Conservation (phyloP, 805 yeast genomes). For the Lipomyces lipofer region DNA sequence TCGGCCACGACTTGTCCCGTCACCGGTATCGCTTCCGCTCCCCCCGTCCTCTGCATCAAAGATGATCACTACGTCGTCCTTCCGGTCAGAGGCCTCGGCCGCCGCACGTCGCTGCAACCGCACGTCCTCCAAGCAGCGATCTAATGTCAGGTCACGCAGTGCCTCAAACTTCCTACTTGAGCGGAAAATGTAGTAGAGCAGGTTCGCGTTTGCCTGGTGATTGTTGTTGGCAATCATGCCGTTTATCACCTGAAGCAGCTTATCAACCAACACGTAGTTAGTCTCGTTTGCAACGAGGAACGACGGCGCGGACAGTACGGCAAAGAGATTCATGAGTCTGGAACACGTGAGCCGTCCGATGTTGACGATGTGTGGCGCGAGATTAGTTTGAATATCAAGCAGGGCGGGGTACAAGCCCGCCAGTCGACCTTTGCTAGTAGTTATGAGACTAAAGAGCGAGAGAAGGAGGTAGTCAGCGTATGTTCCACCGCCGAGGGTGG, state of each 20-base stretch:
- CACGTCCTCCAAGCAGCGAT: conserved; percentile 24
- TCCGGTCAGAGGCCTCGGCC: conserved; percentile 7
- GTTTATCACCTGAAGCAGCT: conserved; percentile 31
- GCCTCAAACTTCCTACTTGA: conserved; percentile 31
- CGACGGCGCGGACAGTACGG: conserved; percentile 32
- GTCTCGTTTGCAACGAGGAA: conserved; percentile 31
- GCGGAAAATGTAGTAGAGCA: conserved; percentile 35
- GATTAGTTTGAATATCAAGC: conserved; percentile 36
- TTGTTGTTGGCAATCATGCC: conserved; percentile 33
- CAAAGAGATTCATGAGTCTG: conserved; percentile 35
- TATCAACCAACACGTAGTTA: conserved; percentile 32
- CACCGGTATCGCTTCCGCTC: background rate
- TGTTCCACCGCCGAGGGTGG: conserved; percentile 32
- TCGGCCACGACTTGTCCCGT: background rate
- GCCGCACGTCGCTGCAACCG: conserved; percentile 14
- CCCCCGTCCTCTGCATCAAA: conserved; percentile 11
- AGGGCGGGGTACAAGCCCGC: conserved; percentile 34
- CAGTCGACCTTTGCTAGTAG: conserved; percentile 28
- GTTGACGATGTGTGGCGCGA: conserved; percentile 37
- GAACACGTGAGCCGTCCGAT: conserved; percentile 37
- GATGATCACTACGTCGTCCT: conserved; percentile 21
- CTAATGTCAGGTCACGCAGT: conserved; percentile 16
- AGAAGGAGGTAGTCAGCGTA: conserved; percentile 39
- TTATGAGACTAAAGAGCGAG: conserved; percentile 23
- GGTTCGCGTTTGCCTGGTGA: conserved; percentile 34